These are phyloP conservation scores for Oldenlandia corymbosa DNA, from an alignment of 257 asterid species.

Conservation along the genomic window DNA sequence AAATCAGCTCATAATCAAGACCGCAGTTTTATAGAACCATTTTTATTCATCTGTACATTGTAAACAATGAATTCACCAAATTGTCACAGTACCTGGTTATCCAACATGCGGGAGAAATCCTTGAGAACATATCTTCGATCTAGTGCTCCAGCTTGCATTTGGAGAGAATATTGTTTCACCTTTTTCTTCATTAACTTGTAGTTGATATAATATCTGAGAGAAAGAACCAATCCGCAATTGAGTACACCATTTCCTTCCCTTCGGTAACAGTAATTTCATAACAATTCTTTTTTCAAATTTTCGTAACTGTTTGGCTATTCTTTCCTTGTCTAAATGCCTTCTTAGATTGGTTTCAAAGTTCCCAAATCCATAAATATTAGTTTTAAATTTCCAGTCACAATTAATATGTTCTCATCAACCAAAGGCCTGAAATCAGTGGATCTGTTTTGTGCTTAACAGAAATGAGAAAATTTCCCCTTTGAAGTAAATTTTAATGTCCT, in stretches of 20 bases:
- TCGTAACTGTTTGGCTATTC: too few species aligned
- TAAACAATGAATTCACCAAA: background rate
- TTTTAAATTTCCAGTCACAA: background rate
- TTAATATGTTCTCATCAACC: background rate
- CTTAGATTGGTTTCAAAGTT: background rate
- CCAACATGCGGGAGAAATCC: conserved; percentile 92
- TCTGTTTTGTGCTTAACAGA: background rate
- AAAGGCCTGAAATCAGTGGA: background rate
- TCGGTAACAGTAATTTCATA: background rate
- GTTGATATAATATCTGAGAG: conserved; percentile 83
- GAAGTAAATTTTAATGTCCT: too few species aligned
- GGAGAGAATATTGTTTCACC: conserved; percentile 71
- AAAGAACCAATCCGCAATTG: conserved; percentile 15
- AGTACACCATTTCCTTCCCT: background rate
- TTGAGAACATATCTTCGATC: conserved; percentile 75
- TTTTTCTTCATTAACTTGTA: conserved; percentile 94
- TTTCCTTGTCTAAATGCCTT: background rate
- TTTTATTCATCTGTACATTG: background rate
- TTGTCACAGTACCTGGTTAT: conserved; percentile 56
- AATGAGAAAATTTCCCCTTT: background rate
- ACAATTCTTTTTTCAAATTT: too few species aligned
- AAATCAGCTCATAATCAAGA: background rate
- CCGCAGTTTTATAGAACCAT: background rate
- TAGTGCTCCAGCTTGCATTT: conserved; percentile 60
- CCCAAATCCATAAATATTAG: background rate